Conservation (phyloP, 2,329 filamentous ascomycete species). For the Xylaria sp. region DNA sequence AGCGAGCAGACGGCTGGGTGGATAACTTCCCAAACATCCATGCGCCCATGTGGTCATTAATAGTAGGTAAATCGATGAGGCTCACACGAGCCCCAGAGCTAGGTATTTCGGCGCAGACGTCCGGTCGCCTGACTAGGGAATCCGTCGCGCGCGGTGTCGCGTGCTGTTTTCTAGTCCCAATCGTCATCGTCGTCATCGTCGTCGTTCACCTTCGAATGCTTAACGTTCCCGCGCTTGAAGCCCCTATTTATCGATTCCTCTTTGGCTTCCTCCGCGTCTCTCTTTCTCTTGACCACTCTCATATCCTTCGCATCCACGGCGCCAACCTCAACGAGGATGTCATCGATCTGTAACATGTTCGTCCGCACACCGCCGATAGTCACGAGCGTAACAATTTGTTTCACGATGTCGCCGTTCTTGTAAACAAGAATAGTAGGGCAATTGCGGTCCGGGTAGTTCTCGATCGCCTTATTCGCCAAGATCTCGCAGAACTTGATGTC, state of each 20-base stretch:
- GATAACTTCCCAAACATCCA: neutral
- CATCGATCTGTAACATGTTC: constrained; percentile 70
- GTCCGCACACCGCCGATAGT: constrained; percentile 70
- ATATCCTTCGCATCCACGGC: constrained; percentile 74
- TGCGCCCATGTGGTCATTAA: constrained; percentile 3
- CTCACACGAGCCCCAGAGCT: neutral
- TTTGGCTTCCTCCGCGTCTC: constrained; percentile 55
- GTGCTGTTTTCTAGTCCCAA: constrained; percentile 48
- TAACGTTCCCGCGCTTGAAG: constrained; percentile 47
- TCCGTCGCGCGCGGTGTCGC: constrained; percentile 1
- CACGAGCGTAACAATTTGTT: constrained; percentile 83
- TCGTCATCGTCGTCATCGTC: constrained; percentile 49
- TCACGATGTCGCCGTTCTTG: constrained; percentile 84
- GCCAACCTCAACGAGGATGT: constrained; percentile 73
- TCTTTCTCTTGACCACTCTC: constrained; percentile 61
- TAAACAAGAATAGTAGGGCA: constrained; percentile 93
- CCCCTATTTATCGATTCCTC: constrained; percentile 51
- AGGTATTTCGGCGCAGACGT: neutral
- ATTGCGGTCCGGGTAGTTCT: constrained; percentile 91
- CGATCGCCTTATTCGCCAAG: constrained; percentile 83
- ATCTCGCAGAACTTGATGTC: constrained; percentile 99
- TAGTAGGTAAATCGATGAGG: neutral
- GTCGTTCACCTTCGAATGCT: constrained; percentile 38
- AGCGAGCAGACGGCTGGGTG: neutral
- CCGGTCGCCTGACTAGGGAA: neutral